phyloP scores from a whole-genome alignment of 2,329 filamentous ascomycete genomes.

The Clonostachys chloroleuca region DNA sequence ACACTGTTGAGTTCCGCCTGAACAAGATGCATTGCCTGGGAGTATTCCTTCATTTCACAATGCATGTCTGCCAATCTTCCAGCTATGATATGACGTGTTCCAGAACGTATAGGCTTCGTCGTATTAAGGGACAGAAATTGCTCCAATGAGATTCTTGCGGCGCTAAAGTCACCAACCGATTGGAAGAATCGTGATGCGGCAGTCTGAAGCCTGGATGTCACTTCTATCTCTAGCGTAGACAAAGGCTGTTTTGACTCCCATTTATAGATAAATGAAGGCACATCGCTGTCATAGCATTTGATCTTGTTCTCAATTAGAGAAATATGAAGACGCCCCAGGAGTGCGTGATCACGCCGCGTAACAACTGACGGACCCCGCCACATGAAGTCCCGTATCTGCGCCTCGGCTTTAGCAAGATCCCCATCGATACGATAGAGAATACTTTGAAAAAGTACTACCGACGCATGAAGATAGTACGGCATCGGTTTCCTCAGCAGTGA shows the following conservation, averaged over 20 bases:
- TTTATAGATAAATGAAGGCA: slow-evolving; percentile 18
- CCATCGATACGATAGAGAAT: slow-evolving; percentile 19
- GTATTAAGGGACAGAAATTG: slow-evolving; percentile 18
- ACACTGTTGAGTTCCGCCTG: slow-evolving; percentile 12
- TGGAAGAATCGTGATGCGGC: slow-evolving; percentile 23
- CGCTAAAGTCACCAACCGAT: slow-evolving; percentile 21
- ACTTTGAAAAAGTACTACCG: slow-evolving; percentile 20
- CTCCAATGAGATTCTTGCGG: slow-evolving; percentile 18
- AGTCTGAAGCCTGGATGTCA: slow-evolving; percentile 22
- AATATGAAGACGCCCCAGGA: slow-evolving; percentile 23
- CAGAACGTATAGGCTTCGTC: slow-evolving; percentile 13
- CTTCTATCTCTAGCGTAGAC: slow-evolving; percentile 22
- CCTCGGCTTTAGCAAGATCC: slow-evolving; percentile 14
- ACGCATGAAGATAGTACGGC: slow-evolving; percentile 23
- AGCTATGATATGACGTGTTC: slow-evolving; percentile 15
- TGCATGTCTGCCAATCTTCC: slow-evolving; percentile 19
- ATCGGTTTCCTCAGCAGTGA: slow-evolving; percentile 15
- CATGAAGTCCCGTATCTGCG: slow-evolving; percentile 14
- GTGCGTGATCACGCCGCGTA: slow-evolving; percentile 17
- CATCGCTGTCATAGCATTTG: slow-evolving; percentile 18
- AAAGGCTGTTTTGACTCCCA: slow-evolving; percentile 20
- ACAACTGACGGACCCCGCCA: slow-evolving; percentile 4
- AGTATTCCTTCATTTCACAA: slow-evolving; percentile 17
- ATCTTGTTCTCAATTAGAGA: slow-evolving; percentile 27
- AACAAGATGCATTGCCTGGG: slow-evolving; percentile 10